Percentiles rank a stretch among this genome's conserved stretches.
Evolutionary conservation across 2,329 filamentous ascomycete species (phyloP).

Genomic region (Mycosphaerella arachidis): DNA sequence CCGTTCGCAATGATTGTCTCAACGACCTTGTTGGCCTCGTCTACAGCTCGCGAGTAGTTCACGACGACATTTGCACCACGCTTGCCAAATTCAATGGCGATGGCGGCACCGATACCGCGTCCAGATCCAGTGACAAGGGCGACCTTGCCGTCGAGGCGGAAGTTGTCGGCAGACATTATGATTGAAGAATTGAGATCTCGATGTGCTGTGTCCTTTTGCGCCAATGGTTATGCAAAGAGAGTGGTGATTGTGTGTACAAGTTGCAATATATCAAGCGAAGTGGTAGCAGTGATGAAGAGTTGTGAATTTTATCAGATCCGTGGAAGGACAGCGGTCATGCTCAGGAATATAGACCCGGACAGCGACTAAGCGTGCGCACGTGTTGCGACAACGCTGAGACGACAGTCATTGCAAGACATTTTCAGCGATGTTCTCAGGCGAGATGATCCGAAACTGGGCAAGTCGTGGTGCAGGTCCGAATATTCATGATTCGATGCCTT

Average conservation of each 20-base stretch:
- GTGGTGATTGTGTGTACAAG: not conserved
- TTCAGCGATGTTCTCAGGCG: not conserved
- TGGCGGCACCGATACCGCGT: constrained; percentile 60
- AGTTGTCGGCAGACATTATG: constrained; percentile 29
- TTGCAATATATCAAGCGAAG: not conserved
- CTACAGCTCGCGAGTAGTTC: constrained; percentile 60
- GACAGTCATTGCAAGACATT: not conserved
- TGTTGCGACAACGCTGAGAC: not conserved
- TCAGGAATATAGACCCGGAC: not conserved
- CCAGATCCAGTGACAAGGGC: constrained; percentile 49
- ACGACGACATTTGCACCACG: constrained; percentile 61
- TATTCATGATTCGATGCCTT: not conserved
- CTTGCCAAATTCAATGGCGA: constrained; percentile 59
- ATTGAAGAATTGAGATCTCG: constrained; percentile 16
- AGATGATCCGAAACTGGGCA: not conserved
- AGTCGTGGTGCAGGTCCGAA: not conserved
- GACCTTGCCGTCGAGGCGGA: constrained; percentile 48
- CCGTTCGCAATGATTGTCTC: constrained; percentile 59
- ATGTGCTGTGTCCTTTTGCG: constrained; percentile 1
- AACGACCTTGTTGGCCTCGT: constrained; percentile 60
- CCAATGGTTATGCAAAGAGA: not conserved
- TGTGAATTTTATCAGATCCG: not conserved
- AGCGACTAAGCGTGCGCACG: not conserved
- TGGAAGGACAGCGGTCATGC: not conserved
- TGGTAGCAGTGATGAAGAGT: not conserved